A percentile compares a stretch with the other conserved stretches of the same genome.
Evolutionary conservation across 768 basidiomycete genomes (phyloP).

Genomic region (Leccinellum rugosiceps): DNA sequence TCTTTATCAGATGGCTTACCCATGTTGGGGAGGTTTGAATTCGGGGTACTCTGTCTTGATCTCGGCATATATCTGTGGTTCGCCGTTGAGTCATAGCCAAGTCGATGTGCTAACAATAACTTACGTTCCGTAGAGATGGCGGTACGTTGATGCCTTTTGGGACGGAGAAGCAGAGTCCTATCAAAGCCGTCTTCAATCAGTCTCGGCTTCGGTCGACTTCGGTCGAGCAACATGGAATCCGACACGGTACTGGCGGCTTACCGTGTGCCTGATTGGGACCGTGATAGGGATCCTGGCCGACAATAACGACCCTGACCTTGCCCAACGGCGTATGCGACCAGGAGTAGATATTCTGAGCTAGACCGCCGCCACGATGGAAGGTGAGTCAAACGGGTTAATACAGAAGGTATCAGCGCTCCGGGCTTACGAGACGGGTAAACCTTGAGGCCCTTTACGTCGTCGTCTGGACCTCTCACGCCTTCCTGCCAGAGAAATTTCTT

Average conservation of each 20-base stretch:
- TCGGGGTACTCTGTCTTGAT: conserved; percentile 78
- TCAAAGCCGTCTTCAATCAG: conserved; percentile 2
- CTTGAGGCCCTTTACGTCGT: conserved; percentile 44
- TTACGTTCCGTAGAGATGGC: conserved; percentile 79
- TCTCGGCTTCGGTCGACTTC: conserved; percentile 8
- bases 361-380: conserved; percentile 11
- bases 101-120: conserved; percentile 20
- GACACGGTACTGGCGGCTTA: conserved; percentile 30
- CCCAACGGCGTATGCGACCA: conserved; percentile 90
- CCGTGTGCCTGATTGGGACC: conserved; percentile 81
- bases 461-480: conserved; percentile 53
- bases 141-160: conserved; percentile 70
- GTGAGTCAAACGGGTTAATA: conserved; percentile 3
- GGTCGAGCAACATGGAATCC: background rate
- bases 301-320: conserved; percentile 82
- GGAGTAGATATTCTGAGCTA: conserved; percentile 83
- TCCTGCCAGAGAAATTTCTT: conserved; percentile 69
- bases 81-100: conserved; percentile 9
- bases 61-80: conserved; percentile 77
- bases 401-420: conserved; percentile 25
- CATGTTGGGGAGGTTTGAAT: conserved; percentile 78
- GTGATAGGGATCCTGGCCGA: conserved; percentile 91
- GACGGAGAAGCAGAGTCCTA: conserved; percentile 91
- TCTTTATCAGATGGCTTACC: conserved; percentile 48
- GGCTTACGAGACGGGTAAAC: conserved; percentile 75